phyloP scores from a whole-genome alignment of 1,284 basidiomycete species.

The Apiotrichum laibachii region DNA sequence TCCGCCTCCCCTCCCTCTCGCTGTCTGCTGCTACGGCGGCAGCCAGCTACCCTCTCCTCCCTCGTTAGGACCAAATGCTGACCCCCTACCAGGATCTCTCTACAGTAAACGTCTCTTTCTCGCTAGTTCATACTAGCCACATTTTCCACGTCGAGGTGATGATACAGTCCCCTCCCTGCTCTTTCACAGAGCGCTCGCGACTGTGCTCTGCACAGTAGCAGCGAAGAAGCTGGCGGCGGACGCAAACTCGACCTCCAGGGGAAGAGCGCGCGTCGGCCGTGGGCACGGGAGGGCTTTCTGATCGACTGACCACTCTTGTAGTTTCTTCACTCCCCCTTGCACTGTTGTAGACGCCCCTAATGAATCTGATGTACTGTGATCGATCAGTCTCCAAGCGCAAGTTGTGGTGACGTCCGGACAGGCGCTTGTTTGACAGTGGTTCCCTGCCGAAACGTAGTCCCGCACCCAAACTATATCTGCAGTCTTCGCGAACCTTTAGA shows the following conservation, averaged over 20 bases:
- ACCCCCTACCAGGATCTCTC: conserved; percentile 42
- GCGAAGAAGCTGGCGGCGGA: conserved; percentile 50
- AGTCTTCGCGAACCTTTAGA: too few relatives aligned
- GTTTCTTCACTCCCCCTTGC: not conserved
- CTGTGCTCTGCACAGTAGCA: conserved; percentile 14
- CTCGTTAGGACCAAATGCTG: not conserved
- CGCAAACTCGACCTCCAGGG: conserved; percentile 25
- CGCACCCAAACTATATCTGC: too few relatives aligned
- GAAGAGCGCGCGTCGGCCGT: conserved; percentile 29
- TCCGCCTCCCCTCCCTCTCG: too few relatives aligned
- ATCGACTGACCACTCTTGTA: conserved; percentile 34
- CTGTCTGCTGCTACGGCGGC: too few relatives aligned
- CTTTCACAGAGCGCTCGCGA: conserved; percentile 47
- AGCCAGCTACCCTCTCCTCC: too few relatives aligned
- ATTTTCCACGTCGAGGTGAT: conserved; percentile 52
- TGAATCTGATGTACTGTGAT: too few relatives aligned
- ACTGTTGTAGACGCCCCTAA: too few relatives aligned
- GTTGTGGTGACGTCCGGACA: too few relatives aligned
- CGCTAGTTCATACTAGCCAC: conserved; percentile 52
- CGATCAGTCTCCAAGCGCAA: too few relatives aligned
- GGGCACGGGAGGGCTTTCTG: conserved; percentile 50
- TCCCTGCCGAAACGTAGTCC: too few relatives aligned
- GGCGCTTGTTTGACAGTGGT: too few relatives aligned
- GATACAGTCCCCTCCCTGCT: conserved; percentile 48
- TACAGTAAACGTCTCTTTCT: conserved; percentile 48